These are phyloP conservation scores for Epichloe brachyelytri DNA, from an alignment of 2,329 filamentous ascomycete species.

Conservation along the genomic window DNA sequence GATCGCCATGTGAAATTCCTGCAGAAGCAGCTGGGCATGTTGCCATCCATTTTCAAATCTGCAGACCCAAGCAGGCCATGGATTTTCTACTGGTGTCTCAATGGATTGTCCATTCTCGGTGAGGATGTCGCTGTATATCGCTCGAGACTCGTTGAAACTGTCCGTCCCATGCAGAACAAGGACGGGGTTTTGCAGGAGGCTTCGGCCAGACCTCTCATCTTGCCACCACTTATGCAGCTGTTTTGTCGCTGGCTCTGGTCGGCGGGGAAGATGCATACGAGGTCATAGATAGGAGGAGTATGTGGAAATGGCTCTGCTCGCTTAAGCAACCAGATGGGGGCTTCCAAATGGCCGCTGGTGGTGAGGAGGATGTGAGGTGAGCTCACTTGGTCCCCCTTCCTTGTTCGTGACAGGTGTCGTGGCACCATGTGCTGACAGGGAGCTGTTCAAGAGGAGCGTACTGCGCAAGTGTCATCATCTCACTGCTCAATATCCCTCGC, in stretches of 20 bases:
- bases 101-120: constrained; percentile 61
- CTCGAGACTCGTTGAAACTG: constrained; percentile 58
- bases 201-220: constrained; percentile 81
- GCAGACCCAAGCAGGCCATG: constrained; percentile 85
- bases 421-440: constrained; percentile 6
- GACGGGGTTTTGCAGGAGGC: constrained; percentile 88
- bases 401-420: constrained; percentile 6
- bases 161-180: constrained; percentile 68
- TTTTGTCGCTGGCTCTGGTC: constrained; percentile 67
- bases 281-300: constrained; percentile 64
- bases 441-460: constrained; percentile 60
- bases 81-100: constrained; percentile 87
- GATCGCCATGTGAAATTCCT: constrained; percentile 50
- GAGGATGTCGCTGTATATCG: constrained; percentile 59
- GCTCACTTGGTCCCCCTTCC: background rate
- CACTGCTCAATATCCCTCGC: constrained; percentile 70
- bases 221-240: constrained; percentile 74
- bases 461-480: constrained; percentile 75
- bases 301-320: constrained; percentile 83
- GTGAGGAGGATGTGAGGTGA: constrained; percentile 83
- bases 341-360: constrained; percentile 76
- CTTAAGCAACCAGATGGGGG: constrained; percentile 81
- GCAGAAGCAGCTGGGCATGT: constrained; percentile 40
- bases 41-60: constrained; percentile 57
- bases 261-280: constrained; percentile 62